Evolutionary conservation across 306 rosid species (phyloP).

Genomic region (Fragaria ananassa): DNA sequence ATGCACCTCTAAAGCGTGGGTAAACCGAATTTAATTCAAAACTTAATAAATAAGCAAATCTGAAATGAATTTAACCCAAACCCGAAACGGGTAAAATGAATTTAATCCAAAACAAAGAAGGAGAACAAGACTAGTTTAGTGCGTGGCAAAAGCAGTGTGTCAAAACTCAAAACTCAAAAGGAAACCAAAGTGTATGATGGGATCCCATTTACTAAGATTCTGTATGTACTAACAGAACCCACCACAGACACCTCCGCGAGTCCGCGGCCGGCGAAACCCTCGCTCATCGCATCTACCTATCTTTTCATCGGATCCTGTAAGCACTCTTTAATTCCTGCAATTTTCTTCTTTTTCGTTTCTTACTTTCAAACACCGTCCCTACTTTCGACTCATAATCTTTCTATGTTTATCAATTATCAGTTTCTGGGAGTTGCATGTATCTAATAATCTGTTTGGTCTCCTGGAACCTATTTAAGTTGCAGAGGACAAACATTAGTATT

Average conservation of each 20-base stretch:
- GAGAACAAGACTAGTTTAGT: no score
- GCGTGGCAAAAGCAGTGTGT: no score
- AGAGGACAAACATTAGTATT: background rate
- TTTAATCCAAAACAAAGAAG: no score
- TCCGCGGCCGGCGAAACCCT: background rate
- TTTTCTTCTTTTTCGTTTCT: background rate
- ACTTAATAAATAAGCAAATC: no score
- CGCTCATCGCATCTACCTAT: background rate
- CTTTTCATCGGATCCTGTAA: background rate
- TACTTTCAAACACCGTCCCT: background rate
- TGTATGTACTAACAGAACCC: background rate
- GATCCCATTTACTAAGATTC: background rate
- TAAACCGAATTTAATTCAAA: no score
- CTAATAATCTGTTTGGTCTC: background rate
- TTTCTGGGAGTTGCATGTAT: background rate
- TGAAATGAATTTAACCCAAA: no score
- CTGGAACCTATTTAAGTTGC: background rate
- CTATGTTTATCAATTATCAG: no score
- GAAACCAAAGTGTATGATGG: background rate
- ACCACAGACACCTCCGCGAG: background rate
- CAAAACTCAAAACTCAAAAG: background rate
- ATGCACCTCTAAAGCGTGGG: no score
- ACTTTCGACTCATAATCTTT: background rate
- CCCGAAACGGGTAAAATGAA: no score
- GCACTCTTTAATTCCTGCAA: background rate